phyloP scores from a whole-genome alignment of 768 basidiomycete genomes.

The Epithele typhae region DNA sequence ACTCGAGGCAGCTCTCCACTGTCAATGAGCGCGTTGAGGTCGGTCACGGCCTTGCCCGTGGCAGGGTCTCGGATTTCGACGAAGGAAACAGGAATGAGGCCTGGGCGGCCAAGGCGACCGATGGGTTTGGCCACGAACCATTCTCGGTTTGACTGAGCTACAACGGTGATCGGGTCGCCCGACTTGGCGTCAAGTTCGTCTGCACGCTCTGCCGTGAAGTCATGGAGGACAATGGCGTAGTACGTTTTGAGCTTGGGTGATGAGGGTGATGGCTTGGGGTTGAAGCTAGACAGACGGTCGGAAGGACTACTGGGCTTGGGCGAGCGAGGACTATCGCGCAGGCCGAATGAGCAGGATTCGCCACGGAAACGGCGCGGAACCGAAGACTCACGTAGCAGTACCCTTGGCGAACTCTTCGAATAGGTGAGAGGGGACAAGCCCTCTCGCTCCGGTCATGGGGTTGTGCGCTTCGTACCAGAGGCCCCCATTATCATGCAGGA shows the following conservation, averaged over 20 bases:
- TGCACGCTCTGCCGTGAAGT: slow-evolving; percentile 91
- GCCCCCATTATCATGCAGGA: slow-evolving; percentile 62
- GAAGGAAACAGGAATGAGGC: slow-evolving; percentile 94
- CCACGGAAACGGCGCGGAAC: background rate
- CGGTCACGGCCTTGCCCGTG: slow-evolving; percentile 73
- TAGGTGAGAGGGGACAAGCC: slow-evolving; percentile 79
- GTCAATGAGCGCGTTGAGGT: slow-evolving; percentile 77
- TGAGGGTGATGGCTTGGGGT: slow-evolving; percentile 15
- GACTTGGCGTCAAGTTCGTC: slow-evolving; percentile 95
- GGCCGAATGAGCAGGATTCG: slow-evolving; percentile 5
- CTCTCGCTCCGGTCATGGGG: slow-evolving; percentile 85
- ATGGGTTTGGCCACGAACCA: slow-evolving; percentile 99
- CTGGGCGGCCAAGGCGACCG: slow-evolving; percentile 89
- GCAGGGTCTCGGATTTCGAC: slow-evolving; percentile 94
- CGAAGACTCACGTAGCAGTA: slow-evolving; percentile 48
- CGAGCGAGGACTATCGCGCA: slow-evolving; percentile 11
- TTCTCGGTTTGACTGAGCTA: slow-evolving; percentile 99
- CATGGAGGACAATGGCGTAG: slow-evolving; percentile 94
- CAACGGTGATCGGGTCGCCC: slow-evolving; percentile 93
- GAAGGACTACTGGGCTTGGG: slow-evolving; percentile 10
- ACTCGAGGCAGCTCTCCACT: slow-evolving; percentile 88
- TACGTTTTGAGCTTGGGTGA: slow-evolving; percentile 56
- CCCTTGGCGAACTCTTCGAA: slow-evolving; percentile 91
- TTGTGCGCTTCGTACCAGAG: slow-evolving; percentile 94
- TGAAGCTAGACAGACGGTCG: slow-evolving; percentile 9